Base-by-base conservation (phyloP, 169 alveolate species). In the Haemoproteus tartakovskyi region DNA sequence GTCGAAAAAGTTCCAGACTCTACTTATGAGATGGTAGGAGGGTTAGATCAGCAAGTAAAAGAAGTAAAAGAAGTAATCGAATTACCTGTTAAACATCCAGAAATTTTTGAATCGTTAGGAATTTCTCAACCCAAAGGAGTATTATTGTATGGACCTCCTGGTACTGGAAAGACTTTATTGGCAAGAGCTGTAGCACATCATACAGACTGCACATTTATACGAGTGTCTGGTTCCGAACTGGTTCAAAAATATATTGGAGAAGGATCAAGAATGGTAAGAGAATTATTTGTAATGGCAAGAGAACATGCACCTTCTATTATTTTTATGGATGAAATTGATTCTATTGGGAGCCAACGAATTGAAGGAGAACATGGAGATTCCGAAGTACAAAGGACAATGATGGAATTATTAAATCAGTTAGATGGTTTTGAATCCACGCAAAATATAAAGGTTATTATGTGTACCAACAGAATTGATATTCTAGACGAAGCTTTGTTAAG, bases 1-100 rank as follows among this genome's bases (percentile, higher is more conserved):
- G 99, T 98, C 0, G 99, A 98, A 90, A 97, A 98, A 92, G 99
- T 97, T 1, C 99, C 99, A 1, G 99, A 98, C 90, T 92, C 97
- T 64, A 97, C 99, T 18, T 96, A 97, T 74, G 98, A 95, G 80
- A 97, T 96, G 99, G 98, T 97, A 0, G 99, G 99, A 18, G 99
- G 99, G 2, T 87, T 98, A 24, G 99, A 97, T 62, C 94, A 95
- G 79, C 98, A 98, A 88, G 97, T 96, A 8, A 95, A 97, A 83
- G 99, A 98, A 87, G 98, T 98, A 19, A 98, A 97, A 83, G 99
- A 98, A 86, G 99, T 97, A 6, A 96, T 98, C 27, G 99, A 98
- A 83, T 93, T 98, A 14, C 99, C 99, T 2, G 96, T 97, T 47
- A 97, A 95, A 79, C 99, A 98, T 87, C 99, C 99, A 2, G 99